A percentile compares a stretch with the other conserved stretches of the same genome.
Conservation (phyloP, 2,329 filamentous ascomycete species). For the Fusarium torulosum region DNA sequence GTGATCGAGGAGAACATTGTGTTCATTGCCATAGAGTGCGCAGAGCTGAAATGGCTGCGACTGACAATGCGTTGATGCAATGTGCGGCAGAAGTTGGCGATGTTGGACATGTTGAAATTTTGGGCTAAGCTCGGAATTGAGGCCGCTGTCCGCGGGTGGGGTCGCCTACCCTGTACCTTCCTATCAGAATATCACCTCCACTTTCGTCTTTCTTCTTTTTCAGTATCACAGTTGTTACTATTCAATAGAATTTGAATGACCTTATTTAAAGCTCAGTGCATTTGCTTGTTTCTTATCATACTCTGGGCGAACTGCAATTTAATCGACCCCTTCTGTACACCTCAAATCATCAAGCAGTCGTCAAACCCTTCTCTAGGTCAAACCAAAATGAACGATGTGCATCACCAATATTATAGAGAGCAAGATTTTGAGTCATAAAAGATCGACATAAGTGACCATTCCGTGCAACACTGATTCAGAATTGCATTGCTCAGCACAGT, state of each 20-base stretch:
- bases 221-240: not conserved
- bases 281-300: too few species aligned
- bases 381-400: too few species aligned
- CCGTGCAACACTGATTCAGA: not conserved
- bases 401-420: not conserved
- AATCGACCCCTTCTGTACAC: too few species aligned
- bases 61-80: slow-evolving; percentile 33
- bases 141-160: slow-evolving; percentile 28
- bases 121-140: slow-evolving; percentile 43
- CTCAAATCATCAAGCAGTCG: too few species aligned
- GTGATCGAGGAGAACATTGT: slow-evolving; percentile 48
- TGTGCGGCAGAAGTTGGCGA: slow-evolving; percentile 32
- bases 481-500: not conserved
- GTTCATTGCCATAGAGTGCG: slow-evolving; percentile 39
- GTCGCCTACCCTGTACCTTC: slow-evolving; percentile 34
- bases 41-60: slow-evolving; percentile 27
- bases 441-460: not conserved
- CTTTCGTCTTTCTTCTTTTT: not conserved
- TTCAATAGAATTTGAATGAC: not conserved
- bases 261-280: not conserved
- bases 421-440: not conserved
- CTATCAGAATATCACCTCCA: not conserved
- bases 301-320: too few species aligned
- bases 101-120: slow-evolving; percentile 47
- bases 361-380: too few species aligned